phyloP scores from a whole-genome alignment of 352 stramenopile species.

The Pythium periplocum region DNA sequence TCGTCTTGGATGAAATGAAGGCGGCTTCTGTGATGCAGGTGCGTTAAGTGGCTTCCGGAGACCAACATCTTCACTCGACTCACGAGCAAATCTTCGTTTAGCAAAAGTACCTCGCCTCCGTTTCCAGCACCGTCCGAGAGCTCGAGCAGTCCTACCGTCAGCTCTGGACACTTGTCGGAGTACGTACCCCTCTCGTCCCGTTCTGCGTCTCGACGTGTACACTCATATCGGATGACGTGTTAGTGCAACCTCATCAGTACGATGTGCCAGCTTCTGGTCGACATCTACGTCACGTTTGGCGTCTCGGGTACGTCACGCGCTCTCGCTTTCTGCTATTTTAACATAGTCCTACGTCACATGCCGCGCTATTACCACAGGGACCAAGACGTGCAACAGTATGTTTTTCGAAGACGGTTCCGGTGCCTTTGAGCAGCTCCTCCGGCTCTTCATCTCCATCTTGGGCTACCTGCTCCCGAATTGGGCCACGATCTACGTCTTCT shows the following conservation, averaged over 20 bases:
- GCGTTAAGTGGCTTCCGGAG: background rate
- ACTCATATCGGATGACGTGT: slow-evolving; percentile 1
- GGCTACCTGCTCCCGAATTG: slow-evolving; percentile 61
- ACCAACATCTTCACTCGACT: no score
- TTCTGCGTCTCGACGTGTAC: background rate
- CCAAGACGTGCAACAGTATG: slow-evolving; percentile 51
- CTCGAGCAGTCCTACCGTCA: slow-evolving; percentile 66
- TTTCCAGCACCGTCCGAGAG: slow-evolving; percentile 31
- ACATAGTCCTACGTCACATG: background rate
- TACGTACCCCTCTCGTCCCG: slow-evolving; percentile 17
- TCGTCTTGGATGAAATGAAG: slow-evolving; percentile 64
- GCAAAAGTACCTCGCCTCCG: slow-evolving; percentile 29
- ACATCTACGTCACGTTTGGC: slow-evolving; percentile 57
- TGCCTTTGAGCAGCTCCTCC: slow-evolving; percentile 46
- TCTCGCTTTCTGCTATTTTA: background rate
- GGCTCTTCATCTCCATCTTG: slow-evolving; percentile 41
- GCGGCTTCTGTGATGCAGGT: slow-evolving; percentile 47
- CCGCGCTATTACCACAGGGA: slow-evolving; percentile 11
- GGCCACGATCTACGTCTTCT: slow-evolving; percentile 71
- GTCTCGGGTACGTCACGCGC: slow-evolving; percentile 25
- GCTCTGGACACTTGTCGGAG: slow-evolving; percentile 59
- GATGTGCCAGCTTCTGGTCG: slow-evolving; percentile 46
- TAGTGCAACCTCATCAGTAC: slow-evolving; percentile 67
- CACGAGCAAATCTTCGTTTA: background rate
- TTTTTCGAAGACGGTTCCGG: slow-evolving; percentile 65